A percentile compares a stretch with the other conserved stretches of the same genome.
Evolutionary conservation across 306 rosid species (phyloP).

Genomic region (Cucumis cinereus): DNA sequence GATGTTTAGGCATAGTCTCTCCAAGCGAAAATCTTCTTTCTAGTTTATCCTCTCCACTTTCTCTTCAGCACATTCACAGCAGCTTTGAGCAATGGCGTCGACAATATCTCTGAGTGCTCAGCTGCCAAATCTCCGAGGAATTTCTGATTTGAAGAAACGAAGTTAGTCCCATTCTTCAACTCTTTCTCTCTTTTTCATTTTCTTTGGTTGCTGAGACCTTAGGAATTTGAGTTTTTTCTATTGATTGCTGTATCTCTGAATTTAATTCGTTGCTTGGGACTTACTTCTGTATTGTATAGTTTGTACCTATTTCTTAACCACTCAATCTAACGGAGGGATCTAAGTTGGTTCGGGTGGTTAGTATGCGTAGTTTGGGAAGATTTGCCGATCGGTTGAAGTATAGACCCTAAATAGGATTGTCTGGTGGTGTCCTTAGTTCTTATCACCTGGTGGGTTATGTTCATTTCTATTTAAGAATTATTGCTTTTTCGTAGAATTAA

Average conservation of each 20-base stretch:
- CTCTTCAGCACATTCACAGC: background rate
- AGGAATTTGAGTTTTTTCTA: background rate
- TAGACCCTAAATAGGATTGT: background rate
- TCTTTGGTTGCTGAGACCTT: slow-evolving; percentile 10
- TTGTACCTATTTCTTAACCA: background rate
- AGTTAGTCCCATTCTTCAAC: slow-evolving; percentile 23
- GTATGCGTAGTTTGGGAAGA: background rate
- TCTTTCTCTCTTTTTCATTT: slow-evolving; percentile 15
- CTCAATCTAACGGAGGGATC: background rate
- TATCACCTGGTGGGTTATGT: background rate
- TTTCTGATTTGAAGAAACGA: slow-evolving; percentile 23
- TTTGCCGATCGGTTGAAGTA: background rate
- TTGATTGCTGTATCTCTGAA: background rate
- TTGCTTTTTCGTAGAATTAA: background rate
- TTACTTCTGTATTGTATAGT: background rate
- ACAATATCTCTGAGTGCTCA: slow-evolving; percentile 40
- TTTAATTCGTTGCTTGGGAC: background rate
- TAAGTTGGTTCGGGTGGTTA: background rate
- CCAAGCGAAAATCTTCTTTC: background rate
- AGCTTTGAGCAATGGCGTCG: slow-evolving; percentile 36
- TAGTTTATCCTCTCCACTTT: slow-evolving; percentile 4
- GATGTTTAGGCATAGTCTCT: background rate
- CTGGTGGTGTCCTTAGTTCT: background rate
- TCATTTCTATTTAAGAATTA: background rate
- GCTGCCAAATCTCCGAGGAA: slow-evolving; percentile 22